Evolutionary conservation across 116 monocot genomes (phyloP).

Genomic region (Cymodocea nodosa): DNA sequence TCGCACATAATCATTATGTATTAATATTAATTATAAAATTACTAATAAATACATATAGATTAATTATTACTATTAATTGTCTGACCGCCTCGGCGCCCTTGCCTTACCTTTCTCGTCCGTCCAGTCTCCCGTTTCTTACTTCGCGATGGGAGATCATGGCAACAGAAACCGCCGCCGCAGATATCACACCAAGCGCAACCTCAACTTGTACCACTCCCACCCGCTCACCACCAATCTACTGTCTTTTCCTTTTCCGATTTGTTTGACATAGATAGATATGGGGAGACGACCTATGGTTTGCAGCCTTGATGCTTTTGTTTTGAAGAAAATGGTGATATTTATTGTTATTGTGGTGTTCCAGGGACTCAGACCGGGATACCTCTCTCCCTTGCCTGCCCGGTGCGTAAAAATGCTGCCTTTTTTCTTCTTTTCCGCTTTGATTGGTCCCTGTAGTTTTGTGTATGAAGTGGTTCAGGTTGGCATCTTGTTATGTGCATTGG

Average conservation of each 20-base stretch:
- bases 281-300: neutral
- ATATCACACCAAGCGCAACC: neutral
- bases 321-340: too few relatives aligned
- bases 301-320: neutral
- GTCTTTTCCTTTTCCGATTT: neutral
- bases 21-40: too few relatives aligned
- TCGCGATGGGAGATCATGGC: neutral
- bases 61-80: too few relatives aligned
- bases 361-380: constrained; percentile 7
- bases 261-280: neutral
- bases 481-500: too few relatives aligned
- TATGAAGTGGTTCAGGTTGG: neutral
- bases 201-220: constrained; percentile 1
- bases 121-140: neutral
- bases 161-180: constrained; percentile 2
- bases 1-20: too few relatives aligned
- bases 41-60: too few relatives aligned
- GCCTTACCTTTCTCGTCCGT: neutral
- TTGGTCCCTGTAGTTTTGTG: neutral
- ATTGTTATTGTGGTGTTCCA: neutral
- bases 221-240: neutral
- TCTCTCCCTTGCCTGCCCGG: constrained; percentile 9
- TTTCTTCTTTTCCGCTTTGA: neutral
- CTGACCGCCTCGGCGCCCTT: too few relatives aligned
- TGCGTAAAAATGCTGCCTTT: neutral